Percentiles rank a stretch among this genome's conserved stretches.
These are phyloP conservation scores for Phytophthora sojae DNA, from an alignment of 352 stramenopile species.

Conservation along the genomic window DNA sequence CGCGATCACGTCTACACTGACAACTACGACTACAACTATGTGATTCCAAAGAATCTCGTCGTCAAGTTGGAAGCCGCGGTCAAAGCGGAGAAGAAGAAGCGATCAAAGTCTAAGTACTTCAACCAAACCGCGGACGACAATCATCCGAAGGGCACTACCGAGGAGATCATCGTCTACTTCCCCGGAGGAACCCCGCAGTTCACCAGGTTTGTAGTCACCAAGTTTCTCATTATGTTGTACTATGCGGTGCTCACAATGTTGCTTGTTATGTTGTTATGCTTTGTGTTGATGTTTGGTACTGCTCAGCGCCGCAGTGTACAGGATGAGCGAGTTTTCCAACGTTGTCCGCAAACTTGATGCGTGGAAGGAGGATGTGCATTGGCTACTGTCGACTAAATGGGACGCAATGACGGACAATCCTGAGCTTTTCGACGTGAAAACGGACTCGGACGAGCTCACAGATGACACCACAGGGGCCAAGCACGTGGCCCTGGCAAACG, in stretches of 20 bases:
- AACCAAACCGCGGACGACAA: neutral
- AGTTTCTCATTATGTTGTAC: neutral
- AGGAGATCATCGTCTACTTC: neutral
- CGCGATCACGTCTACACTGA: neutral
- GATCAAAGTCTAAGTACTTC: neutral
- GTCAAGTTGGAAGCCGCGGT: neutral
- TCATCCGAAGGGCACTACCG: neutral
- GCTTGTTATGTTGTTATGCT: slow-evolving; percentile 1
- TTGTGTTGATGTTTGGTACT: too few species aligned
- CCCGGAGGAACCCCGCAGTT: neutral
- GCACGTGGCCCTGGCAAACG: too few species aligned
- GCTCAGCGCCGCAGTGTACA: too few species aligned
- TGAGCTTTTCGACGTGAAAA: too few species aligned
- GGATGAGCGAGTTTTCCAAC: too few species aligned
- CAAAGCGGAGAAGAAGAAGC: neutral
- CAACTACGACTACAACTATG: neutral
- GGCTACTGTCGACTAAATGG: too few species aligned
- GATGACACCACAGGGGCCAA: too few species aligned
- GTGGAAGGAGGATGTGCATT: too few species aligned
- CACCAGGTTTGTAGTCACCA: neutral
- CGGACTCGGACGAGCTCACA: too few species aligned
- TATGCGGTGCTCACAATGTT: neutral
- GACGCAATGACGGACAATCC: too few species aligned
- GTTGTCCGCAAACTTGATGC: too few species aligned
- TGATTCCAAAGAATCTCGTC: neutral